A percentile compares a stretch with the other conserved stretches of the same genome.
These are phyloP conservation scores for Onygenales sp. DNA, from an alignment of 2,329 filamentous ascomycete genomes.

Conservation along the genomic window DNA sequence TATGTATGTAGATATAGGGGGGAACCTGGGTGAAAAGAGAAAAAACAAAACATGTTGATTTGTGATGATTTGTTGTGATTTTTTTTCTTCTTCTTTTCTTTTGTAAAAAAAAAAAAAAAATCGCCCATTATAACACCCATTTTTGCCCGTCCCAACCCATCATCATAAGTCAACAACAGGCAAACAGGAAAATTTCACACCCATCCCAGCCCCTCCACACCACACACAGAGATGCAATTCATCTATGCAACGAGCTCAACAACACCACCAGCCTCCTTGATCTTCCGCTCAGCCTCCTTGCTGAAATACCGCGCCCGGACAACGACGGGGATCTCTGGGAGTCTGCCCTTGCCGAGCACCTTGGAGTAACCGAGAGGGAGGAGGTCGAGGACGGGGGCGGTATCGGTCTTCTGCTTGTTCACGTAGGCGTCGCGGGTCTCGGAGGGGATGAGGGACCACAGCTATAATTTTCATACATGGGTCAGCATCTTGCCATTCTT, in stretches of 20 bases:
- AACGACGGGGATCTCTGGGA: constrained; percentile 86
- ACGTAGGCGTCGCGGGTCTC: constrained; percentile 94
- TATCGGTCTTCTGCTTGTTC: constrained; percentile 65
- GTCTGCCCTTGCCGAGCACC: constrained; percentile 94
- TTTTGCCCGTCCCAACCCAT: too few species aligned
- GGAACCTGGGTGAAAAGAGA: too few species aligned
- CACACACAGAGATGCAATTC: neutral
- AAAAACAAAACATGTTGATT: too few species aligned
- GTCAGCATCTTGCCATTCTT: neutral
- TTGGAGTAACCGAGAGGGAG: constrained; percentile 96
- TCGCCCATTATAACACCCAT: neutral
- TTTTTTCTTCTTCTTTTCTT: neutral
- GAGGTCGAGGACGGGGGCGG: constrained; percentile 95
- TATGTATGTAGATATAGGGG: too few species aligned
- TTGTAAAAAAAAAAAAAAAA: neutral
- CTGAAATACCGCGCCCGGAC: constrained; percentile 93
- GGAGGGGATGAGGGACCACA: constrained; percentile 87
- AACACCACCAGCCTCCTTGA: constrained; percentile 93
- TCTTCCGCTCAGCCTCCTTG: constrained; percentile 96
- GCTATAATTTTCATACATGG: constrained; percentile 41
- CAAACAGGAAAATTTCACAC: neutral
- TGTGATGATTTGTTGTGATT: neutral
- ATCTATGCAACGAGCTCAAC: constrained; percentile 86
- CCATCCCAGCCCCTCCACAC: neutral
- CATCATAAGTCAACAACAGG: too few species aligned